phyloP scores from a whole-genome alignment of 345 rosid genomes.

The Populus nigra region DNA sequence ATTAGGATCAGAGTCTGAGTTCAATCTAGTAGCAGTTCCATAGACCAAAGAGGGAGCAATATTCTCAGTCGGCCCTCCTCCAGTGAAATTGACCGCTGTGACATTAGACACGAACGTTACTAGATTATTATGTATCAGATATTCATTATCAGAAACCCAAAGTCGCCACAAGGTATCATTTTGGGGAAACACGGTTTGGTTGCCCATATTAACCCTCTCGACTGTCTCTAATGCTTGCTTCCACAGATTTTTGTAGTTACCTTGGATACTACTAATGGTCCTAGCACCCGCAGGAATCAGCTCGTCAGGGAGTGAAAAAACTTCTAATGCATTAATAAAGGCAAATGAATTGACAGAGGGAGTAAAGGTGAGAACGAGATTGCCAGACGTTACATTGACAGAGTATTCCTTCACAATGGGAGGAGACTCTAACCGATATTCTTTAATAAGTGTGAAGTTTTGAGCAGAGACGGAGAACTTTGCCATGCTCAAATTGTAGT shows the following conservation, averaged over 20 bases:
- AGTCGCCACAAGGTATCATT: constrained; percentile 66
- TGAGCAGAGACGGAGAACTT: constrained; percentile 70
- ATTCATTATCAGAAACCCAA: constrained; percentile 66
- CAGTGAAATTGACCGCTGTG: constrained; percentile 46
- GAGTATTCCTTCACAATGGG: constrained; percentile 55
- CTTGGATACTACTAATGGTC: constrained; percentile 21
- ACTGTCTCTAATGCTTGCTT: constrained; percentile 63
- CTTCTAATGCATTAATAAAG: constrained; percentile 73
- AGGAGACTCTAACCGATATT: constrained; percentile 31
- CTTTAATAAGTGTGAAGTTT: constrained; percentile 55
- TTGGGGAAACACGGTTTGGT: constrained; percentile 40
- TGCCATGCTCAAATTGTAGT: constrained; percentile 48
- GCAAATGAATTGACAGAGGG: constrained; percentile 54
- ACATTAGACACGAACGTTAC: constrained; percentile 35
- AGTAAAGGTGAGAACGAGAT: constrained; percentile 45
- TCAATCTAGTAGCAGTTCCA: constrained; percentile 64
- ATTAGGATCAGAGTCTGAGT: constrained; percentile 24
- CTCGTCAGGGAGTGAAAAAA: constrained; percentile 56
- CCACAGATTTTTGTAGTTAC: constrained; percentile 24
- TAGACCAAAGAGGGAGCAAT: constrained; percentile 67
- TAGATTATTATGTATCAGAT: constrained; percentile 29
- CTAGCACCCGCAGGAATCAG: constrained; percentile 50
- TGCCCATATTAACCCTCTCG: constrained; percentile 87
- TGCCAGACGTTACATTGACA: constrained; percentile 43
- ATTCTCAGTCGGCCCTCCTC: constrained; percentile 32